Evolutionary conservation across 371 early-diverging fungal genomes (phyloP).

Genomic region (Rhizomucor pusillus): DNA sequence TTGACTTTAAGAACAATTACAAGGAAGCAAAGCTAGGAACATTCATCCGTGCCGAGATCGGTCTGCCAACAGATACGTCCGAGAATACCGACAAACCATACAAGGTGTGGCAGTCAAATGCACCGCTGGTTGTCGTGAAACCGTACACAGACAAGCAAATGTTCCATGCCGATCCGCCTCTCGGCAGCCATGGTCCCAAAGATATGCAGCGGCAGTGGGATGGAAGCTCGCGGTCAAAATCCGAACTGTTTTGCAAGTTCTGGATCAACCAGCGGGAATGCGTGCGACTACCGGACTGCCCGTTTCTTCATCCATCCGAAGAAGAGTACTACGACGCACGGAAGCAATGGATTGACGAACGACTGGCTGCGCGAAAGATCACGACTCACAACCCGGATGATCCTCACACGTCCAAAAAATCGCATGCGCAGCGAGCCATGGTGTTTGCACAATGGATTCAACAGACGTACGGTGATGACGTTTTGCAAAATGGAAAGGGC

Average conservation of each 20-base stretch:
- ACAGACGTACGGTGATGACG: constrained; percentile 30
- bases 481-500: constrained; percentile 13
- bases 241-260: constrained; percentile 44
- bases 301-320: constrained; percentile 45
- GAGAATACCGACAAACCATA: constrained; percentile 30
- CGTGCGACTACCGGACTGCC: constrained; percentile 32
- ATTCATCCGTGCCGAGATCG: constrained; percentile 26
- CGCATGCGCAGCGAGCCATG: constrained; percentile 51
- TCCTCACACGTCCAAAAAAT: constrained; percentile 52
- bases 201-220: constrained; percentile 7
- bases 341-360: constrained; percentile 42
- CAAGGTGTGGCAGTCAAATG: constrained; percentile 41
- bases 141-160: constrained; percentile 21
- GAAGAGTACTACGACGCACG: constrained; percentile 25
- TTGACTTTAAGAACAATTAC: constrained; percentile 26
- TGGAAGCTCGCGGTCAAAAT: constrained; percentile 17
- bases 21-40: constrained; percentile 37
- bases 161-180: constrained; percentile 44
- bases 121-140: constrained; percentile 30
- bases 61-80: constrained; percentile 27
- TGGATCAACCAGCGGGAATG: constrained; percentile 58
- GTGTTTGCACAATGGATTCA: constrained; percentile 55
- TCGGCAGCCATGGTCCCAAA: constrained; percentile 29
- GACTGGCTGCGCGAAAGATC: constrained; percentile 26
- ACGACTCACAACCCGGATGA: constrained; percentile 46